Conservation (phyloP, 306 rosid genomes). For the Abrus pulchellus region DNA sequence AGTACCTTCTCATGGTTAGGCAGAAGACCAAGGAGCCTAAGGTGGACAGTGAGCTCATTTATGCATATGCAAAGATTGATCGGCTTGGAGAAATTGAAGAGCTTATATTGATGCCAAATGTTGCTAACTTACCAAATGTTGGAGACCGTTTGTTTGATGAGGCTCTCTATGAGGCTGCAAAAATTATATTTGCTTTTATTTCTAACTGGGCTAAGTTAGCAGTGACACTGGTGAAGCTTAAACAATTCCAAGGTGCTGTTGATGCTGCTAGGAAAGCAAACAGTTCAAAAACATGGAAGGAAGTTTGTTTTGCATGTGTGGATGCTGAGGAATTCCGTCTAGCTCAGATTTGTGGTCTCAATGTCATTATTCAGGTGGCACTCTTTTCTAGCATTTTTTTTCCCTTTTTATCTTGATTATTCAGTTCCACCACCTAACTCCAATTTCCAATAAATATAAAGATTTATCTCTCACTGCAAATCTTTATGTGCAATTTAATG, state of each 20-base stretch:
- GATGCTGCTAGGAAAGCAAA: constrained; percentile 92
- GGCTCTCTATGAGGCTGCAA: constrained; percentile 83
- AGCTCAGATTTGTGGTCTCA: constrained; percentile 89
- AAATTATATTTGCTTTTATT: constrained; percentile 76
- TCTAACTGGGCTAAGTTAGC: constrained; percentile 92
- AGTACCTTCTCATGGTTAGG: constrained; percentile 83
- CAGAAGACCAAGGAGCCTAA: constrained; percentile 79
- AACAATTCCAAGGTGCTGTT: constrained; percentile 86
- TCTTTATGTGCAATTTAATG: constrained; percentile 22
- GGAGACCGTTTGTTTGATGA: constrained; percentile 84
- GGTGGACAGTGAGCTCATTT: constrained; percentile 86
- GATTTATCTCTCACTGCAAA: neutral
- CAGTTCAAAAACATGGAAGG: constrained; percentile 90
- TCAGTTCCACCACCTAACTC: neutral
- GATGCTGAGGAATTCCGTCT: constrained; percentile 87
- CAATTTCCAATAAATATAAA: neutral
- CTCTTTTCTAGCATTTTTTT: neutral
- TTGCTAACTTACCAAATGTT: constrained; percentile 77
- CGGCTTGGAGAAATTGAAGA: constrained; percentile 82
- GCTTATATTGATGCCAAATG: constrained; percentile 87
- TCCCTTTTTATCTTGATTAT: neutral
- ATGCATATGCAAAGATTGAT: constrained; percentile 86
- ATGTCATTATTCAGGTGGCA: constrained; percentile 75
- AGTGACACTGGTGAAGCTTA: constrained; percentile 72
- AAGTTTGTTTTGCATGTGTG: constrained; percentile 86